These are phyloP conservation scores for Myriosclerotinia scirpicola DNA, from an alignment of 2,329 filamentous ascomycete species.

Conservation along the genomic window DNA sequence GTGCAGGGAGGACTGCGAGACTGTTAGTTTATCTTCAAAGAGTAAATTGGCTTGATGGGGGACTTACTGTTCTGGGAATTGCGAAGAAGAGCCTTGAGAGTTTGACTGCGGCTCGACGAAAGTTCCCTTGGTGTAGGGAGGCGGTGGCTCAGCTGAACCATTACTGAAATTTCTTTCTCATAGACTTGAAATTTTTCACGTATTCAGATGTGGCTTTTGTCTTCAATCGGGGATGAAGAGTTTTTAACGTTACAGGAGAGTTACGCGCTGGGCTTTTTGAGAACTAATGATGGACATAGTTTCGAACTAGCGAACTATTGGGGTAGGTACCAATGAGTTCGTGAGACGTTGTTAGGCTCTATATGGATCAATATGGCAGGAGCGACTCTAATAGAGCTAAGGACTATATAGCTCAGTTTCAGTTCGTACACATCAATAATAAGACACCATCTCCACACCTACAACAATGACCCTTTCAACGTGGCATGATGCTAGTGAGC, in stretches of 20 bases:
- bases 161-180: neutral
- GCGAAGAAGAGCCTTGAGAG: neutral
- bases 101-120: neutral
- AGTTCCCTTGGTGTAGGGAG: neutral
- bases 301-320: neutral
- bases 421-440: too few relatives aligned
- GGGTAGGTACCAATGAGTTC: neutral
- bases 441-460: too few relatives aligned
- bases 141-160: neutral
- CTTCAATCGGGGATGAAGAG: too few relatives aligned
- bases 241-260: neutral
- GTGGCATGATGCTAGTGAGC: neutral
- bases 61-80: neutral
- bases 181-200: neutral
- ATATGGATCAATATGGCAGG: too few relatives aligned
- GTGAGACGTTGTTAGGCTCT: too few relatives aligned
- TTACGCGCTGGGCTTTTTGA: neutral
- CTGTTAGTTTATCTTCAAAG: neutral
- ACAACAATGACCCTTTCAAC: too few relatives aligned
- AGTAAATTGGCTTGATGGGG: neutral
- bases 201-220: neutral
- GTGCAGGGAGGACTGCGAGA: neutral
- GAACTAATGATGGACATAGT: neutral
- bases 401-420: too few relatives aligned
- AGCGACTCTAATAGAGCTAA: too few relatives aligned